Conservation (phyloP, 805 yeast species). For the Komagataella kurtzmanii region DNA sequence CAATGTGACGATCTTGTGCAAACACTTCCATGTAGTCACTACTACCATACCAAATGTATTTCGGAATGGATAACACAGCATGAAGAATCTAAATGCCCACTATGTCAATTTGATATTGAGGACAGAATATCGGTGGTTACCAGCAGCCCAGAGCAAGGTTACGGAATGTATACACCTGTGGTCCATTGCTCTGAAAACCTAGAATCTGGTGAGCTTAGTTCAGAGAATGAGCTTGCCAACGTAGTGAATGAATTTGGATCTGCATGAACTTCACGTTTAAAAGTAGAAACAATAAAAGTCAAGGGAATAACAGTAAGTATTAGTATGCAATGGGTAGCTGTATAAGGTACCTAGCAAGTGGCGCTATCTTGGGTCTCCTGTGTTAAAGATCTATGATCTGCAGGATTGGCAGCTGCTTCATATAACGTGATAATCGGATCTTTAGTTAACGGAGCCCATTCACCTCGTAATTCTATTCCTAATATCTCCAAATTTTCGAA, state of each 20-base stretch:
- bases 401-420: conserved; percentile 88
- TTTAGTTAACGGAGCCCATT: conserved; percentile 34
- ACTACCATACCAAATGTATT: background rate
- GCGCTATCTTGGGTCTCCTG: conserved; percentile 13
- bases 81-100: background rate
- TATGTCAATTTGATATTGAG: background rate
- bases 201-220: background rate
- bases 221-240: background rate
- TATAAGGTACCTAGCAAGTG: background rate
- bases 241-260: background rate
- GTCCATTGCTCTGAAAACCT: background rate
- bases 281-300: background rate
- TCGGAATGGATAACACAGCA: background rate
- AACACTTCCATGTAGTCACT: background rate
- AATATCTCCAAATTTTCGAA: conserved; percentile 46
- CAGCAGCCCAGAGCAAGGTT: background rate
- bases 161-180: background rate
- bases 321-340: background rate
- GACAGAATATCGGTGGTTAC: background rate
- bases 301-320: background rate
- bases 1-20: background rate
- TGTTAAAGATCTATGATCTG: conserved; percentile 49
- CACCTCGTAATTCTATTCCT: conserved; percentile 74
- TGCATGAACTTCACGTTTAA: background rate
- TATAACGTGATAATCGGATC: conserved; percentile 71